Percentiles rank a stretch among this genome's conserved stretches.
Evolutionary conservation across 257 asterid species (phyloP).

Genomic region (Plantago major): DNA sequence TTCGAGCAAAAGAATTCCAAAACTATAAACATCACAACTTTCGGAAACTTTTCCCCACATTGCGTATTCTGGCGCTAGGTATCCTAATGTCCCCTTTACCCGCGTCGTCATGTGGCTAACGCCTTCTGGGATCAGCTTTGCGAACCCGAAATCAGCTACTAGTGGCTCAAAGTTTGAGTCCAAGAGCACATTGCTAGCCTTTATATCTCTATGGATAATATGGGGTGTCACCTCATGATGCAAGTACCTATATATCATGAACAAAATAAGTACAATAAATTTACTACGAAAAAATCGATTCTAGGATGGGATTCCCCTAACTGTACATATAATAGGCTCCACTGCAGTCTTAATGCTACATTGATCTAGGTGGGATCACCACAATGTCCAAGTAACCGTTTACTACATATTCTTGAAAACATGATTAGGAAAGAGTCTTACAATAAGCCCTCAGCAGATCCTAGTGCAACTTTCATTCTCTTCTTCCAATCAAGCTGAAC

Average conservation of each 20-base stretch:
- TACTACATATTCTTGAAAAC: not conserved
- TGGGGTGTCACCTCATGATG: constrained; percentile 84
- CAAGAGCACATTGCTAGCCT: constrained; percentile 74
- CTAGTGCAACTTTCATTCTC: constrained; percentile 60
- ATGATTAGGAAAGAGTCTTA: constrained; percentile 26
- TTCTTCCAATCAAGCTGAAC: constrained; percentile 67
- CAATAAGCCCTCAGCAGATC: constrained; percentile 76
- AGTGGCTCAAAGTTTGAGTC: constrained; percentile 70
- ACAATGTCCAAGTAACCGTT: no score
- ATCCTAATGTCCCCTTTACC: constrained; percentile 78
- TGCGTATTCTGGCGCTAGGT: constrained; percentile 80
- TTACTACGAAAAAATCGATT: not conserved
- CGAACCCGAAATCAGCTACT: constrained; percentile 82
- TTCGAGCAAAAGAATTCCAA: constrained; percentile 64
- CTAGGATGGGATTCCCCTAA: no score
- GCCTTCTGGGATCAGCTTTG: constrained; percentile 84
- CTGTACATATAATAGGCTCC: no score
- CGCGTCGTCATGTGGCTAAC: constrained; percentile 93
- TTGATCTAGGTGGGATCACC: no score
- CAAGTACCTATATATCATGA: constrained; percentile 44
- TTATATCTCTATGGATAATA: constrained; percentile 75
- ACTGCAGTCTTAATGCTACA: no score
- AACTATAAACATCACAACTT: constrained; percentile 77
- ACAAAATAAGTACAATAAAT: not conserved
- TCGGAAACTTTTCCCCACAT: constrained; percentile 94